A percentile compares a stretch with the other conserved stretches of the same genome.
Evolutionary conservation across 1,284 basidiomycete species (phyloP).

Genomic region (Singerocomus inundabilis): DNA sequence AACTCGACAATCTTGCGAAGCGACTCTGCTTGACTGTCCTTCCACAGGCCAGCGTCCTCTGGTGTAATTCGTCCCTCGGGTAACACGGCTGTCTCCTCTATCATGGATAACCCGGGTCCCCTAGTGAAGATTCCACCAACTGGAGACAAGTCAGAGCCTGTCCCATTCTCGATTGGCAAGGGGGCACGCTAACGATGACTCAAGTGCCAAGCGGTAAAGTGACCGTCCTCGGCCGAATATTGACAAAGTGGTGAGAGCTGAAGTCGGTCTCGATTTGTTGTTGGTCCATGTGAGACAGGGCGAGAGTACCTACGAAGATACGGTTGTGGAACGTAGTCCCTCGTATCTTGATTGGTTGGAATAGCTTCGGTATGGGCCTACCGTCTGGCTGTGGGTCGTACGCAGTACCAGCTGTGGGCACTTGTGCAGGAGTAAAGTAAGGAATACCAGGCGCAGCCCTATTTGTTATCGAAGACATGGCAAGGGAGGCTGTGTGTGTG

Average conservation of each 20-base stretch:
- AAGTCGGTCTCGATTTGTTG: background rate
- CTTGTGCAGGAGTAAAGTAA: slow-evolving; percentile 56
- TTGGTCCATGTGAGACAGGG: background rate
- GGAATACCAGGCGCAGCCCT: slow-evolving; percentile 40
- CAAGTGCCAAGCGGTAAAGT: slow-evolving; percentile 51
- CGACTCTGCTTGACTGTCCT: slow-evolving; percentile 67
- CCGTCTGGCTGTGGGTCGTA: slow-evolving; percentile 42
- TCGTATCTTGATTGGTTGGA: slow-evolving; percentile 62
- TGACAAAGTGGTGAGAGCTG: slow-evolving; percentile 58
- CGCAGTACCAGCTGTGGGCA: slow-evolving; percentile 49
- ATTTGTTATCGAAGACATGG: slow-evolving; percentile 25
- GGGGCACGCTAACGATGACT: slow-evolving; percentile 41
- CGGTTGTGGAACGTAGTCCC: slow-evolving; percentile 70
- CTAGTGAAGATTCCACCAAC: slow-evolving; percentile 49
- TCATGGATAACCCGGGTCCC: slow-evolving; percentile 51
- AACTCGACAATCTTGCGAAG: slow-evolving; percentile 64
- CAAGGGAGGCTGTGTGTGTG: background rate
- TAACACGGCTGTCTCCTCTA: slow-evolving; percentile 62
- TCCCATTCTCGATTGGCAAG: background rate
- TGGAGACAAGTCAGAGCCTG: slow-evolving; percentile 11
- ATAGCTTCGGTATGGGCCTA: slow-evolving; percentile 53
- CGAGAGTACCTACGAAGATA: slow-evolving; percentile 51
- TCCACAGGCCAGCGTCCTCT: slow-evolving; percentile 67
- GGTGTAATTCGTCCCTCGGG: slow-evolving; percentile 58
- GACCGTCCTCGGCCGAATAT: slow-evolving; percentile 61